Percentiles rank a stretch among this genome's conserved stretches.
phyloP scores from a whole-genome alignment of 495 filamentous ascomycete species.

The Corynascus novoguineensis region DNA sequence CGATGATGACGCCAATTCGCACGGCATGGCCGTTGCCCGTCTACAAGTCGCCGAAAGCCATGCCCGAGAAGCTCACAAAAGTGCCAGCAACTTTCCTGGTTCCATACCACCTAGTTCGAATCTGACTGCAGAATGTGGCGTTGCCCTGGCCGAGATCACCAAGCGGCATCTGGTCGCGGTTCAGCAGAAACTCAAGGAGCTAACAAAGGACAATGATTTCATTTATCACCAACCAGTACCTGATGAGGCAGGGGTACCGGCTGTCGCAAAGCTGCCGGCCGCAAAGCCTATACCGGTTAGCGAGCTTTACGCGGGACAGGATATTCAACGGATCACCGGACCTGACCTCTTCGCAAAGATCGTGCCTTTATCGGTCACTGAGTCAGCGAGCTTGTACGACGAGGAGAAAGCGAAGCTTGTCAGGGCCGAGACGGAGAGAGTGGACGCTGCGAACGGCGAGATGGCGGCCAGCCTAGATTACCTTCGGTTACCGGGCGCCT shows the following conservation, averaged over 20 bases:
- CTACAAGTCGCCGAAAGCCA: slow-evolving; percentile 74
- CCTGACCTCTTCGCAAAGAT: slow-evolving; percentile 97
- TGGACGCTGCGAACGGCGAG: slow-evolving; percentile 85
- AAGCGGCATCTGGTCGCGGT: slow-evolving; percentile 76
- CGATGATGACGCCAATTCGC: slow-evolving; percentile 79
- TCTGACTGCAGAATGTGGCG: slow-evolving; percentile 70
- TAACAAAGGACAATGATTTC: slow-evolving; percentile 92
- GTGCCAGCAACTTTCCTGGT: slow-evolving; percentile 75
- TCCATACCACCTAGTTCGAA: slow-evolving; percentile 77
- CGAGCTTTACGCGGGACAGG: slow-evolving; percentile 93
- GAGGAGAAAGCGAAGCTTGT: slow-evolving; percentile 97
- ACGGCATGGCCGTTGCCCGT: slow-evolving; percentile 80
- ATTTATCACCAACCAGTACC: slow-evolving; percentile 95
- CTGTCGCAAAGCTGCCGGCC: slow-evolving; percentile 85
- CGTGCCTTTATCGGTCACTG: slow-evolving; percentile 91
- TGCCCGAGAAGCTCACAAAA: slow-evolving; percentile 66
- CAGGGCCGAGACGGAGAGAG: slow-evolving; percentile 86
- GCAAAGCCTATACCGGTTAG: slow-evolving; percentile 98
- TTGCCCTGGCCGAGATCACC: slow-evolving; percentile 67
- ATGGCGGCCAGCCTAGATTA: slow-evolving; percentile 96
- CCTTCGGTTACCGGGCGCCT: slow-evolving; percentile 77
- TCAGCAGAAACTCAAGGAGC: slow-evolving; percentile 68
- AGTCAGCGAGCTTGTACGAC: slow-evolving; percentile 94
- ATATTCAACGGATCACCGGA: slow-evolving; percentile 93
- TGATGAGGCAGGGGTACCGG: slow-evolving; percentile 68